Evolutionary conservation across 1,284 basidiomycete genomes (phyloP).

Genomic region (Gastroboletus turbinatus): DNA sequence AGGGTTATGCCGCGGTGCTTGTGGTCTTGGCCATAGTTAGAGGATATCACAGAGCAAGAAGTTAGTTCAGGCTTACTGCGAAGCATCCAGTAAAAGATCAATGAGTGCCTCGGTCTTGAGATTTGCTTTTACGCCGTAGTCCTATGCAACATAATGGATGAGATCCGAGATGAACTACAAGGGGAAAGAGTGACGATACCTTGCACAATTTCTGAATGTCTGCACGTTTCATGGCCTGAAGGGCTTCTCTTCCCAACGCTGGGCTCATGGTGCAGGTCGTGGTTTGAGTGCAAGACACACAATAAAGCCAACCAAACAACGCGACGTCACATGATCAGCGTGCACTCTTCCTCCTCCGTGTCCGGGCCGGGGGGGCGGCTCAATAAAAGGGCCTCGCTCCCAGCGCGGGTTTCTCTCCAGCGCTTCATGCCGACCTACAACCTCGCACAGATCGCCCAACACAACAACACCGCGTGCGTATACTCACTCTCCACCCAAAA

Average conservation of each 20-base stretch:
- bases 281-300: conserved; percentile 44
- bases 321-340: conserved; percentile 48
- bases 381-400: background rate
- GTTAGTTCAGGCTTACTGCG: conserved; percentile 36
- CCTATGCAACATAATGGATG: conserved; percentile 43
- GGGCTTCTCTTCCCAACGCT: conserved; percentile 50
- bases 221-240: conserved; percentile 62
- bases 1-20: conserved; percentile 25
- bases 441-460: conserved; percentile 48
- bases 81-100: conserved; percentile 62
- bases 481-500: background rate
- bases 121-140: conserved; percentile 75
- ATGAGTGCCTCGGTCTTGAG: conserved; percentile 76
- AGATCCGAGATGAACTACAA: conserved; percentile 17
- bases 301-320: conserved; percentile 49
- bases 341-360: background rate
- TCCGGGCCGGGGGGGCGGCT: background rate
- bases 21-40: conserved; percentile 25
- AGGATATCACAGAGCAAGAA: conserved; percentile 2
- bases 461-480: conserved; percentile 52
- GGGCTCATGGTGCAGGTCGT: conserved; percentile 46
- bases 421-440: conserved; percentile 36
- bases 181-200: conserved; percentile 37
- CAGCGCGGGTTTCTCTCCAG: background rate
- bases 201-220: conserved; percentile 80